Percentiles rank a stretch among this genome's conserved stretches.
phyloP scores from a whole-genome alignment of 176 grass and related monocot species.

The Phragmites australis region DNA sequence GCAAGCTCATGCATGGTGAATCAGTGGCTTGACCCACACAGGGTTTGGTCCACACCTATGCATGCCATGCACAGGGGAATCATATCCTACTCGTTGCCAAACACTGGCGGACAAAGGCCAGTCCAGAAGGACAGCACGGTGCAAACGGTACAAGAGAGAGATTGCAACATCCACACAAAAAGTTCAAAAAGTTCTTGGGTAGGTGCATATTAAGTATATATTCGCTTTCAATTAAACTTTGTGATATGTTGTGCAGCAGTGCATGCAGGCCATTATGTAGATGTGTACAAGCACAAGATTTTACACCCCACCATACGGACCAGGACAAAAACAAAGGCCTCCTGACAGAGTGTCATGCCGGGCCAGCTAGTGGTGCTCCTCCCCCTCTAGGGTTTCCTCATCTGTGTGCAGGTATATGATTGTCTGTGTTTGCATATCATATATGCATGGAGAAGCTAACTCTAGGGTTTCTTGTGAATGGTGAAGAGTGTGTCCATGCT shows the following conservation, averaged over 20 bases:
- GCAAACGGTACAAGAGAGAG: neutral
- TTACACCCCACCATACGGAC: neutral
- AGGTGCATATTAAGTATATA: neutral
- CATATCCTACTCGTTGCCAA: conserved; percentile 47
- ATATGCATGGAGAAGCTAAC: neutral
- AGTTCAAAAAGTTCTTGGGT: neutral
- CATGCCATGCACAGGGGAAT: no score
- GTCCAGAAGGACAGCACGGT: conserved; percentile 37
- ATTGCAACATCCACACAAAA: conserved; percentile 25
- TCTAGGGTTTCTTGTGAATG: conserved; percentile 29
- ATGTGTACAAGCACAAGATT: conserved; percentile 32
- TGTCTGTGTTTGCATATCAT: neutral
- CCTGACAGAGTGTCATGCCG: conserved; percentile 20
- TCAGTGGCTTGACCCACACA: no score
- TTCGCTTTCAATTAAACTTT: conserved; percentile 2
- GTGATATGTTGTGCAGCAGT: neutral
- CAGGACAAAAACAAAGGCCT: neutral
- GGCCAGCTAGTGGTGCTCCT: conserved; percentile 3
- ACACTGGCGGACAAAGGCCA: conserved; percentile 48
- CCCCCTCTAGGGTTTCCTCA: conserved; percentile 30
- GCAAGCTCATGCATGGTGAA: no score
- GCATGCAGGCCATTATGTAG: conserved; percentile 13
- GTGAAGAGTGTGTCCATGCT: conserved; percentile 8
- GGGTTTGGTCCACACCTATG: no score
- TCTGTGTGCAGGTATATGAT: conserved; percentile 14